Evolutionary conservation across 345 rosid genomes (phyloP), one percentile per base, ranked within the genome.

Genomic region (Brassica napus): DNA sequence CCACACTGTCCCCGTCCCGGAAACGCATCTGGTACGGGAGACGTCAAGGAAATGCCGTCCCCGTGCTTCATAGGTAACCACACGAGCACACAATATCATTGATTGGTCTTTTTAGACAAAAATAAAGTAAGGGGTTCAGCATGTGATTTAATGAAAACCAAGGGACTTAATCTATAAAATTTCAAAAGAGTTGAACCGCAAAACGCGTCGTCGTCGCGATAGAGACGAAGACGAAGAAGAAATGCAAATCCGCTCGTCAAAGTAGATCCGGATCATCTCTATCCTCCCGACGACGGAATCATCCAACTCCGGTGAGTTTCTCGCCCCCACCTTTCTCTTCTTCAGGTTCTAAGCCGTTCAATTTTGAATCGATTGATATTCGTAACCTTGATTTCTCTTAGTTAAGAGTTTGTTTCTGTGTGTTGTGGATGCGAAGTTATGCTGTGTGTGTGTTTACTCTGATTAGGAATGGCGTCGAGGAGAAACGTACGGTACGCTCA

Each of bases 381-480:
- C 39, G 30, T 61, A 42, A n/a, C 15, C 68, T 14, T 5, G 42
- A 2, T 60, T 30, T 15, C n/a, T 21, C 61, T 60, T 76, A 30
- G 7, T 39, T 59, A 60, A 59, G 26, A 23, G 1, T 16, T 35
- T 3, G 15, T 10, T n/a, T 77, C 0, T n/a, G 8, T 1, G 49
- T n/a, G n/a, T n/a, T n/a, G n/a, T n/a, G n/a, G n/a, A n/a, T n/a
- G n/a, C n/a, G n/a, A n/a, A n/a, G n/a, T n/a, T n/a, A n/a, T n/a
- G n/a, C n/a, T n/a, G n/a, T n/a, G n/a, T n/a, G n/a, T 42, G 47
- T 3, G 21, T 16, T 18, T 59, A 64, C 42, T 24, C n/a, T 70
- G 68, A 30, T 52, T 65, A 65, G 59, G 60, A 31, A 94, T 92
- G 97, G 86, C 95, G 3, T 74, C 91, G 4, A 85, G 93, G 81